Evolutionary conservation across 2,329 filamentous ascomycete genomes (phyloP).

Genomic region (Septoria linicola): DNA sequence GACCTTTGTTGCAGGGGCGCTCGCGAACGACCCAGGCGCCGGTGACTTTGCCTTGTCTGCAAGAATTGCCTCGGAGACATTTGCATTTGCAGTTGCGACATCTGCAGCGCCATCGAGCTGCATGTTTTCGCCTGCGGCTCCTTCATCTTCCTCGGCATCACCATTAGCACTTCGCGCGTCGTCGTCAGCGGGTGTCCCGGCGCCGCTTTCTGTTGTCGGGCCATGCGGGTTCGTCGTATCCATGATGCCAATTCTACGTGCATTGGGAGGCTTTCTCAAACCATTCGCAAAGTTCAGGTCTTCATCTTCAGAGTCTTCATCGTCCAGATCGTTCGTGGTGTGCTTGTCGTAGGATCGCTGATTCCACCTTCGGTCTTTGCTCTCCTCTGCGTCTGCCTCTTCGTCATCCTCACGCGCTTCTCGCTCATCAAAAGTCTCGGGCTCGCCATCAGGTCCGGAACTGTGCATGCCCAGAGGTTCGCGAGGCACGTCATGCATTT

Average conservation of each 20-base stretch:
- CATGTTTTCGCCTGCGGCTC: constrained; percentile 23
- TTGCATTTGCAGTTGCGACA: constrained; percentile 25
- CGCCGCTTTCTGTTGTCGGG: constrained; percentile 53
- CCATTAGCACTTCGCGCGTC: constrained; percentile 35
- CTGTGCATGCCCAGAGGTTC: constrained; percentile 53
- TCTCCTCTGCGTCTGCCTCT: constrained; percentile 81
- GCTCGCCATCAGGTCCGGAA: constrained; percentile 27
- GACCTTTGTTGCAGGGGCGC: constrained; percentile 11
- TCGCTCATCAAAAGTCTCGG: constrained; percentile 60
- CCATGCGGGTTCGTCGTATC: constrained; percentile 60
- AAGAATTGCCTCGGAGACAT: constrained; percentile 28
- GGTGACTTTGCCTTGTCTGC: constrained; percentile 30
- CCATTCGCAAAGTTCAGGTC: constrained; percentile 74
- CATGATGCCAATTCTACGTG: constrained; percentile 58
- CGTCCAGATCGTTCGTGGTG: constrained; percentile 61
- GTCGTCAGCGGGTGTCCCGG: constrained; percentile 41
- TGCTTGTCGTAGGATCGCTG: constrained; percentile 80
- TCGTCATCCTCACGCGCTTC: constrained; percentile 66
- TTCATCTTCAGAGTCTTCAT: constrained; percentile 89
- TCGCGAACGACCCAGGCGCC: constrained; percentile 14
- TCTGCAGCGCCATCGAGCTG: constrained; percentile 31
- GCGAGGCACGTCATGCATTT: constrained; percentile 63
- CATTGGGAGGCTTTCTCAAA: constrained; percentile 55
- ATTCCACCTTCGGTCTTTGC: constrained; percentile 79
- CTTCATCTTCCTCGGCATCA: constrained; percentile 26